Evolutionary conservation across 768 basidiomycete species (phyloP).

Genomic region (Crassisporium funariophilum): DNA sequence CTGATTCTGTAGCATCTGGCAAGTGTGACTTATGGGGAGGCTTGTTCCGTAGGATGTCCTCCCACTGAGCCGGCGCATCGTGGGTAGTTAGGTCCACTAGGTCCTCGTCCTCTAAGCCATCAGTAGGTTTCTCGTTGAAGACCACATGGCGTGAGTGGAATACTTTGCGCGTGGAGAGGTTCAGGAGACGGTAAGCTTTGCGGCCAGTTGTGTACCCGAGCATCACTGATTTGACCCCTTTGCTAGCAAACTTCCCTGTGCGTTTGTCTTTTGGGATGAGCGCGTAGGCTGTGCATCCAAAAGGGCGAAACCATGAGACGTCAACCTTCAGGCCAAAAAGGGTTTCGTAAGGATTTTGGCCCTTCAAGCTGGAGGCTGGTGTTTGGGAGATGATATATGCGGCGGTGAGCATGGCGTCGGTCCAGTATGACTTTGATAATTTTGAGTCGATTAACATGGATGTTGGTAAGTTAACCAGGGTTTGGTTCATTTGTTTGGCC

Average conservation of each 20-base stretch:
- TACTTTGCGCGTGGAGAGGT: constrained; percentile 1
- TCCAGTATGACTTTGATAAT: constrained; percentile 27
- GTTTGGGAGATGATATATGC: constrained; percentile 21
- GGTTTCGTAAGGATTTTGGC: constrained; percentile 21
- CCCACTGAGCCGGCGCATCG: too few species aligned
- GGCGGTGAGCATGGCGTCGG: constrained; percentile 21
- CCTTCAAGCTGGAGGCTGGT: constrained; percentile 18
- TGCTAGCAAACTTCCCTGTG: constrained; percentile 16
- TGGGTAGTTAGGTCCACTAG: not conserved
- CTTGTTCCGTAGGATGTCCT: too few species aligned
- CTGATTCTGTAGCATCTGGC: too few species aligned
- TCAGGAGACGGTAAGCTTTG: constrained; percentile 18
- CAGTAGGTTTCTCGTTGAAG: constrained; percentile 7
- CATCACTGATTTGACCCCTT: constrained; percentile 12
- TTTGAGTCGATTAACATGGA: constrained; percentile 24
- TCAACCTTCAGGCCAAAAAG: constrained; percentile 12
- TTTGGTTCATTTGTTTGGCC: constrained; percentile 31
- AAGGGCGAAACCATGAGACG: constrained; percentile 14
- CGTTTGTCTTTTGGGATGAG: constrained; percentile 19
- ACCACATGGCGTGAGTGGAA: constrained; percentile 11
- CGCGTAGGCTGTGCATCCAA: constrained; percentile 18
- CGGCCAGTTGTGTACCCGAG: constrained; percentile 16
- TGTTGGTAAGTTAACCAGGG: constrained; percentile 18
- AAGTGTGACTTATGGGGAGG: too few species aligned
- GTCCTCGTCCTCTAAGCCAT: too few species aligned